phyloP scores from a whole-genome alignment of 352 stramenopile species.

The Blastocystis sp. region DNA sequence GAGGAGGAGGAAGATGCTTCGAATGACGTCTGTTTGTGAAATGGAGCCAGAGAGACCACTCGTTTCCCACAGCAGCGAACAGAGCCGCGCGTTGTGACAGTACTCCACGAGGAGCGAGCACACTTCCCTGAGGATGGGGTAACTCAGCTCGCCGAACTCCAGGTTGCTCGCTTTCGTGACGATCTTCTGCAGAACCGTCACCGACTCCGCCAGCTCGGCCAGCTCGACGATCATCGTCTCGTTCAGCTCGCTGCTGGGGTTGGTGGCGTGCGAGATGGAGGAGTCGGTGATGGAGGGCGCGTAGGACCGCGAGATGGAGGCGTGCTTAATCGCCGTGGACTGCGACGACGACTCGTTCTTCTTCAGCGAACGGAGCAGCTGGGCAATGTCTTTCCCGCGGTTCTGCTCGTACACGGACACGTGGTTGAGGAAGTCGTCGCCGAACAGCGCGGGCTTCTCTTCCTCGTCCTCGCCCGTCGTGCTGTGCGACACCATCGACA shows the following conservation, averaged over 20 bases:
- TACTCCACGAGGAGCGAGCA: conserved; percentile 8
- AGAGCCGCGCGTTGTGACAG: conserved; percentile 4
- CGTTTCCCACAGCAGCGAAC: not conserved
- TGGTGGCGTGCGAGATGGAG: not conserved
- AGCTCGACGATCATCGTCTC: not conserved
- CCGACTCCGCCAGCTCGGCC: not conserved
- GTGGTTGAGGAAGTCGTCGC: conserved; percentile 44
- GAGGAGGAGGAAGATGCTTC: conserved; percentile 4
- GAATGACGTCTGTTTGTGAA: conserved; percentile 7
- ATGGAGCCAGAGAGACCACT: not conserved
- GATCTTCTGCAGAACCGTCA: not conserved
- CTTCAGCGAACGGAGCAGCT: not conserved
- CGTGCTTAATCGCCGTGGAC: conserved; percentile 38
- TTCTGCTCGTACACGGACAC: conserved; percentile 15
- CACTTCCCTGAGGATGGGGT: conserved; percentile 7
- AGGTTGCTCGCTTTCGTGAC: not conserved
- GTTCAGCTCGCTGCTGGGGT: not conserved
- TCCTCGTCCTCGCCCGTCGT: conserved; percentile 11
- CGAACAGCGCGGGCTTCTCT: not conserved
- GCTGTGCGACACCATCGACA: not conserved
- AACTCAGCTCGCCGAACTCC: conserved; percentile 9
- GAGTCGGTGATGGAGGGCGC: not conserved
- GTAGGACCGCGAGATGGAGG: not conserved
- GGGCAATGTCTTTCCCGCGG: not conserved
- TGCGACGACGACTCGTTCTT: not conserved